Evolutionary conservation across 306 rosid genomes (phyloP).

Genomic region (Canavalia gladiata): DNA sequence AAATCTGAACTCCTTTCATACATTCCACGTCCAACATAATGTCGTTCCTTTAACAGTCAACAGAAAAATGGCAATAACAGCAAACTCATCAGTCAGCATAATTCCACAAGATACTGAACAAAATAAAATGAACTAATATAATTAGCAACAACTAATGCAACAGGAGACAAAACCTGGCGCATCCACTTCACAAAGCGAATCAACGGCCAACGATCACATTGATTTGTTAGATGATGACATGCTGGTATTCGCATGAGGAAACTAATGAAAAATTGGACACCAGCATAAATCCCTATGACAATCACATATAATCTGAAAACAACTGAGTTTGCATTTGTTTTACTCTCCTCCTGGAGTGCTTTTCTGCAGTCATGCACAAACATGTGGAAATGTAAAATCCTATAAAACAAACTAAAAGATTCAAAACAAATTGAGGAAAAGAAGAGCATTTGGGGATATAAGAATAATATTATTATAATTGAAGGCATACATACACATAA

Average conservation of each 20-base stretch:
- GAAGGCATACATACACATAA: slow-evolving; percentile 71
- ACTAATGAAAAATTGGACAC: slow-evolving; percentile 84
- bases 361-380: slow-evolving; percentile 65
- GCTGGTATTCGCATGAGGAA: slow-evolving; percentile 91
- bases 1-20: slow-evolving; percentile 90
- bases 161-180: slow-evolving; percentile 82
- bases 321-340: slow-evolving; percentile 55
- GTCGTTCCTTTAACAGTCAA: slow-evolving; percentile 73
- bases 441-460: slow-evolving; percentile 6
- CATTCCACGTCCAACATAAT: slow-evolving; percentile 98
- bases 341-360: slow-evolving; percentile 86
- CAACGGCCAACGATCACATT: slow-evolving; percentile 88
- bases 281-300: slow-evolving; percentile 82
- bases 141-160: slow-evolving; percentile 39
- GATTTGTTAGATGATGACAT: slow-evolving; percentile 79
- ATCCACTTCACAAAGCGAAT: slow-evolving; percentile 91
- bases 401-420: not conserved
- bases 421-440: slow-evolving; percentile 22
- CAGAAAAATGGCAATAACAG: slow-evolving; percentile 12
- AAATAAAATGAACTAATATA: slow-evolving; percentile 11
- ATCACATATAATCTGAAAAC: slow-evolving; percentile 71
- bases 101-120: slow-evolving; percentile 36
- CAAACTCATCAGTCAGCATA: slow-evolving; percentile 40
- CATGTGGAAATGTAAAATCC: slow-evolving; percentile 33
- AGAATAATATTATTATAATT: slow-evolving; percentile 12